A percentile compares a stretch with the other conserved stretches of the same genome.
Conservation (phyloP, 345 rosid species). For the Eucalyptus sideroxylon region DNA sequence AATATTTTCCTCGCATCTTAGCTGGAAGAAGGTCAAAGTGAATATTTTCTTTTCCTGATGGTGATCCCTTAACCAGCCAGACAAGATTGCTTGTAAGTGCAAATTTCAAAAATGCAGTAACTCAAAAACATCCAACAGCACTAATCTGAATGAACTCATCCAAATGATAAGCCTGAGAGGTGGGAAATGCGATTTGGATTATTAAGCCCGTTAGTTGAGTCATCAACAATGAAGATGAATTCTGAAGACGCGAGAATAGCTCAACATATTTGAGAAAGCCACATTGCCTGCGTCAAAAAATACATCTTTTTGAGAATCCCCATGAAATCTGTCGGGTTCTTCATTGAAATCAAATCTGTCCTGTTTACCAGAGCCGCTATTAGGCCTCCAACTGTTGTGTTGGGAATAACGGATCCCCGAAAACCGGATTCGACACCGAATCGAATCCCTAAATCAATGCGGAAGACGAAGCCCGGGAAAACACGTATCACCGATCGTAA, state of each 20-base stretch:
- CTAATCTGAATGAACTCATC: neutral
- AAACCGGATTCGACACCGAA: too few relatives aligned
- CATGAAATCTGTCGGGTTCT: neutral
- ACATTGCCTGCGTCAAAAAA: slow-evolving; percentile 32
- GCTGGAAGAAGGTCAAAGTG: neutral
- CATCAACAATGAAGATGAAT: neutral
- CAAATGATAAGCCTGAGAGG: neutral
- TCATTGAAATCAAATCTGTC: neutral
- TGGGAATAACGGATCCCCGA: too few relatives aligned
- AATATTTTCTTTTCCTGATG: neutral
- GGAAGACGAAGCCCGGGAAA: too few relatives aligned
- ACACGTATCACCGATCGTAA: too few relatives aligned
- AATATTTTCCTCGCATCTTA: neutral
- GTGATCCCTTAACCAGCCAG: neutral
- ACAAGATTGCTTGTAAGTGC: neutral
- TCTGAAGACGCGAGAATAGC: neutral
- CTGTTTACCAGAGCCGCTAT: slow-evolving; percentile 1
- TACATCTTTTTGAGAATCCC: neutral
- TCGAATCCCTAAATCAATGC: too few relatives aligned
- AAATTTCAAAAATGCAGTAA: neutral
- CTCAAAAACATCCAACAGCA: neutral
- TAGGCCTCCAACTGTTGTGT: slow-evolving; percentile 9
- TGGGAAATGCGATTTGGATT: neutral
- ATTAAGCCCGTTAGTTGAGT: neutral
- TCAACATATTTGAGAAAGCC: slow-evolving; percentile 14